A percentile compares a stretch with the other conserved stretches of the same genome.
Evolutionary conservation across 345 rosid species (phyloP).

Genomic region (Orychophragmus violaceus): DNA sequence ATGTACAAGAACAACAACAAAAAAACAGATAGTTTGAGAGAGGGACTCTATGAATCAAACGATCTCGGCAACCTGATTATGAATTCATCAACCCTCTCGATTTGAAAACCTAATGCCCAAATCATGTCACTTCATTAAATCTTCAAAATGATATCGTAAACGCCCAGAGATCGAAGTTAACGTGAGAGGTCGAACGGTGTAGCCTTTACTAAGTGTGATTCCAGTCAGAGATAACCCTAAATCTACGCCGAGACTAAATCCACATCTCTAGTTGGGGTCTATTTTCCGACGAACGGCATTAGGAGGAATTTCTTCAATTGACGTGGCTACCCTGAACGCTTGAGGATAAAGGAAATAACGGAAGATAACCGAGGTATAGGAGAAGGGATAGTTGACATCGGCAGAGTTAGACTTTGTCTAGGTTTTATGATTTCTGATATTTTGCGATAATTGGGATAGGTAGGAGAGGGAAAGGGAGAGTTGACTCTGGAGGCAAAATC

Average conservation of each 20-base stretch:
- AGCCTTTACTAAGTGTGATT: slow-evolving; percentile 80
- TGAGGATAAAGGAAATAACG: not conserved
- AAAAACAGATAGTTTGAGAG: too few relatives aligned
- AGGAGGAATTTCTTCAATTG: slow-evolving; percentile 53
- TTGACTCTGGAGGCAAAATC: too few relatives aligned
- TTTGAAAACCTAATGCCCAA: slow-evolving; percentile 49
- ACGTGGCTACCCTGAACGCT: slow-evolving; percentile 24
- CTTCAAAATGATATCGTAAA: not conserved
- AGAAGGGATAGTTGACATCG: too few relatives aligned
- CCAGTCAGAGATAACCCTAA: slow-evolving; percentile 78
- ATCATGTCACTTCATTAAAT: not conserved
- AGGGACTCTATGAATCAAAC: too few relatives aligned
- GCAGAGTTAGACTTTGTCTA: too few relatives aligned
- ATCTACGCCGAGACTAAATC: slow-evolving; percentile 87
- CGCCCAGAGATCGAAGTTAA: slow-evolving; percentile 26
- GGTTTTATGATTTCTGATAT: too few relatives aligned
- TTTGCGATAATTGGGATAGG: too few relatives aligned
- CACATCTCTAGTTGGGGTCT: slow-evolving; percentile 64
- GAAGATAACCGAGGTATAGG: not conserved
- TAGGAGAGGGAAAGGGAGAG: too few relatives aligned
- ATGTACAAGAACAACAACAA: too few relatives aligned
- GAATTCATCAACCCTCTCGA: too few relatives aligned
- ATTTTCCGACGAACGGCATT: slow-evolving; percentile 61
- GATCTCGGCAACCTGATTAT: too few relatives aligned
- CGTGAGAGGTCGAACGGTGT: slow-evolving; percentile 62